Base-by-base conservation (phyloP, 2,329 filamentous ascomycete species). In the Fusarium sarcochroum region DNA sequence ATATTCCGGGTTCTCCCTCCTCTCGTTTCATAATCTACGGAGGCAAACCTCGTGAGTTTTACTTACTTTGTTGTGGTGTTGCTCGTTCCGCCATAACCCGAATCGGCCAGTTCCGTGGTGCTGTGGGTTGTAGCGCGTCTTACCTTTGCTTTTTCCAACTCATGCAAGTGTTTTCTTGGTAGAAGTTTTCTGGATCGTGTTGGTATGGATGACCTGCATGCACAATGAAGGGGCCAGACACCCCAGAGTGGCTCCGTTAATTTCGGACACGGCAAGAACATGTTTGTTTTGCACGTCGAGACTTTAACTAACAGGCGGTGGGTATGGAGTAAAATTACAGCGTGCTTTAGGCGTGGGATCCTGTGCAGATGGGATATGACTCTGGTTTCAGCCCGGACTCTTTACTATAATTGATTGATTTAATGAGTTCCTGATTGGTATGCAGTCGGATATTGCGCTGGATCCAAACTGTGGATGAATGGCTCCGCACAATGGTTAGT, bases 261-360 rank as follows among this genome's bases (percentile, higher is more conserved):
- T 64, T 51, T 64, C 61, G 58, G 55, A 18, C 35, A 34, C 14
- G 40, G 47, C 54, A 50, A 35, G 44, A 49, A 62, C 23, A 20
- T 21, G 41, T n/a, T 23, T 58, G 47, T 63, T 50, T 50, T 59
- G 23, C 27, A 45, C 54, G 41, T 58, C 35, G 51, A 27, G 47
- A 51, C 38, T 53, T 37, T 38, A 68, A 49, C 60, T 35, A 51
- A 44, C 48, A 57, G 54, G 35, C 50, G 27, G 66, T 61, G 61
- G 66, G 48, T 58, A 68, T 69, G 62, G 35, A 63, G 56, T 69
- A 63, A 69, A 38, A 69, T 69, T 69, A 25, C 66, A 53, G 41
- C 66, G 54, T 66, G 34, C 57, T 54, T 54, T 48, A n/a, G 65
- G 61, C 51, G 66, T 69, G 61, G 47, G 60, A 58, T 53, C 34